Base-by-base conservation (phyloP, 2,329 filamentous ascomycete genomes). In the Chaetomium olivaceum region DNA sequence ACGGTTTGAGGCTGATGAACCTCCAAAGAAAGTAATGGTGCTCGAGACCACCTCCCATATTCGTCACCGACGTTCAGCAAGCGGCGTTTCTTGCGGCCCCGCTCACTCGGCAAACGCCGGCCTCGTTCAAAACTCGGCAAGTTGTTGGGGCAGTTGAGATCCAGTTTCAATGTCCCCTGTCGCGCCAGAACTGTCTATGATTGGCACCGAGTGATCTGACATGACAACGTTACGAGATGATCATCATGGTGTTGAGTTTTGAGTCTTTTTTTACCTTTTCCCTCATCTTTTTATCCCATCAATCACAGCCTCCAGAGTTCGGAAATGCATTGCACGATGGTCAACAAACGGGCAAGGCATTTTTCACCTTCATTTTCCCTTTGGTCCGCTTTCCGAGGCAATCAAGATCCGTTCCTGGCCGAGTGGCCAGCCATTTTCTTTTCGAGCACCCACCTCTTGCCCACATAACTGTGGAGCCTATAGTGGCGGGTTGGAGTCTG, bases 401-500 rank as follows among this genome's bases (percentile, higher is more conserved):
- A 21, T 8, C 6, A 52, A 25, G 21, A 52, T 51, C 25, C 19
- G 11, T 31, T 36, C 19, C 21, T 33, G 29, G 25, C 56, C 56
- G 25, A 48, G 56, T 21, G 43, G 57, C 57, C 39, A 59, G 23
- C 19, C 39, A 23, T 16, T 8, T 50, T 7, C 25, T 31, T 50
- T 50, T n/a, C 36, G 36, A 58, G 25, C 27, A 61, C 54, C 58
- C 58, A 54, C 50, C 48, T 36, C n/a, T 52, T n/a, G 46, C 6
- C 57, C 57, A 50, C 57, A 48, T 1, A 48, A n/a, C 16, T 48
- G 57, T 59, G 57, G 57, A 31, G 57, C 21, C 5, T 25, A 9
- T 7, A 25, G 55, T 57, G 55, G 33, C 29, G n/a, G 11, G 6
- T n/a, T 43, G 39, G 39, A 7, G 39, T 43, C 39, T 43, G 39